Percentiles rank a stretch among this genome's conserved stretches.
Evolutionary conservation across 495 filamentous ascomycete species (phyloP).

Genomic region (Penicillium canescens): DNA sequence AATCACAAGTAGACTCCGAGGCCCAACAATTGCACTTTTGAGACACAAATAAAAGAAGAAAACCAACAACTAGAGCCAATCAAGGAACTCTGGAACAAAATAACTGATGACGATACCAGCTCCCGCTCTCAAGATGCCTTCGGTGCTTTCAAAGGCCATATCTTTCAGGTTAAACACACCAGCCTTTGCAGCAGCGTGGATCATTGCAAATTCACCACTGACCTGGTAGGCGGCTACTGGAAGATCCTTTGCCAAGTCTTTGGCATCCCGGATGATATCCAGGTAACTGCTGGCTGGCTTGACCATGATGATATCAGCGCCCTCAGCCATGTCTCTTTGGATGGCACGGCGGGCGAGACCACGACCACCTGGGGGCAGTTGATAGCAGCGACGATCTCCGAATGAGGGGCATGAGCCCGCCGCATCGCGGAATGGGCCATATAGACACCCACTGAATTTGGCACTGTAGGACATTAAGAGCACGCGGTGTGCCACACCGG

Average conservation of each 20-base stretch:
- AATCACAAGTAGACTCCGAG: background rate
- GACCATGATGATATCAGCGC: slow-evolving; percentile 98
- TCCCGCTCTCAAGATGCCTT: slow-evolving; percentile 90
- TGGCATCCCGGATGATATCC: slow-evolving; percentile 95
- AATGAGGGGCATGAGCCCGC: slow-evolving; percentile 91
- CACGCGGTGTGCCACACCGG: slow-evolving; percentile 82
- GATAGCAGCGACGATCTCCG: slow-evolving; percentile 94
- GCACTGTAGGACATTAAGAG: slow-evolving; percentile 97
- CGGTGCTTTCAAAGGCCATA: slow-evolving; percentile 92
- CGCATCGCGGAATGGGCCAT: slow-evolving; percentile 96
- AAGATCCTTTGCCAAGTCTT: slow-evolving; percentile 85
- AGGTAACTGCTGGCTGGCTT: slow-evolving; percentile 93
- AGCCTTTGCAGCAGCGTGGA: slow-evolving; percentile 91
- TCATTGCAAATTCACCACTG: slow-evolving; percentile 97
- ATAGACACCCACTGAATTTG: slow-evolving; percentile 94
- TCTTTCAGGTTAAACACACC: slow-evolving; percentile 96
- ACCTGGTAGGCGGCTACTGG: slow-evolving; percentile 96
- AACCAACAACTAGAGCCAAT: slow-evolving; percentile 59
- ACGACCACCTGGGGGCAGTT: slow-evolving; percentile 86
- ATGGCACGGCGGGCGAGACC: slow-evolving; percentile 95
- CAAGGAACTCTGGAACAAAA: slow-evolving; percentile 90
- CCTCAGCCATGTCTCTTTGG: slow-evolving; percentile 82
- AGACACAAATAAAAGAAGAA: background rate
- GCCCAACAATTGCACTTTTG: slow-evolving; percentile 1
- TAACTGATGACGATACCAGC: slow-evolving; percentile 91